Evolutionary conservation across 2,329 filamentous ascomycete species (phyloP), one percentile per base, ranked within the genome.

Genomic region (Alternaria gansuensis): DNA sequence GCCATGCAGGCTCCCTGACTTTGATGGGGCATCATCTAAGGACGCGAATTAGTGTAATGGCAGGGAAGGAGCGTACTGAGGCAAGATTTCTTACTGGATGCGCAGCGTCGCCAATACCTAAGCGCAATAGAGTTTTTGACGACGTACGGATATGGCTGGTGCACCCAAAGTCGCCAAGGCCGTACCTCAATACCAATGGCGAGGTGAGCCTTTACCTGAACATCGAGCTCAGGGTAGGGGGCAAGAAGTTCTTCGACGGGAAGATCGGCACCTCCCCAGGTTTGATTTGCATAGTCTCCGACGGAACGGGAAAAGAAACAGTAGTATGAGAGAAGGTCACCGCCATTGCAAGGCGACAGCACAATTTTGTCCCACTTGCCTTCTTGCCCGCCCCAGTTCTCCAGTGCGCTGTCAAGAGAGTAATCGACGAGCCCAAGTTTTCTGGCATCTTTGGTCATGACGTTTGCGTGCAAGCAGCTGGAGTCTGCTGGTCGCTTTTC

Each of bases 371-470:
- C 85, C 66, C 66, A 81, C 81, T 67, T 86, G 68, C 85, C 86
- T 54, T 87, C 84, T 51, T 87, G 83, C 1, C 88, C 88, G 26
- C 88, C 88, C 88, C 88, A 90, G 79, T 89, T 90, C 73, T 91
- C 86, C 0, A 91, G 79, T 0, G 87, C 88, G 26, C 74, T 79
- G 76, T 90, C 74, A 33, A 82, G 69, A 0, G 86, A 86, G 75
- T 88, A 90, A 71, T 90, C 86, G 31, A 86, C 82, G 0, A 90
- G 81, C 2, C 88, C 88, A 1, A 85, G 78, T 57, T 80, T 79
- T 29, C 86, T 81, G 1, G 85, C 86, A n/a, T 88, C 82, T 36
- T 85, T 84, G 0, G 87, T 88, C 21, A 75, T 75, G 54, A 90
- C 85, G 69, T 89, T 90, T 60, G 85, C 82, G 71, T 90, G 88